Percentiles rank a stretch among this genome's conserved stretches.
phyloP scores from a whole-genome alignment of 192 early-diverging fungal genomes.

The Umbelopsis ramanniana region DNA sequence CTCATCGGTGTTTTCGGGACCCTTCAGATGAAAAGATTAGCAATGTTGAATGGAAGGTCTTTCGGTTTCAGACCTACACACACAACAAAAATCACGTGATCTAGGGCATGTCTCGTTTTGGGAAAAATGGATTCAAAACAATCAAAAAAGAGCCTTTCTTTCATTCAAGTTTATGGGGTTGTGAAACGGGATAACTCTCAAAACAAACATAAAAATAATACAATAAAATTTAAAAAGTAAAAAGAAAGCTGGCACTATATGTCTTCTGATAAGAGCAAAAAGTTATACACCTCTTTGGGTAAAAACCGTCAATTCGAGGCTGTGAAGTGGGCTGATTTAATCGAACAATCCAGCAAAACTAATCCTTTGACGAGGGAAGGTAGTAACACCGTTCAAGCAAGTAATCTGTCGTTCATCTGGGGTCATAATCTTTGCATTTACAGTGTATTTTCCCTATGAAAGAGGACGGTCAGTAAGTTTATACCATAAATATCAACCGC shows the following conservation, averaged over 20 bases:
- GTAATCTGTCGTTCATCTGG: slow-evolving; percentile 44
- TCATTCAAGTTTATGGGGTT: no score
- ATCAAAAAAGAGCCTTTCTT: no score
- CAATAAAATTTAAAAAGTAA: no score
- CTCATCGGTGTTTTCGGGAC: slow-evolving; percentile 52
- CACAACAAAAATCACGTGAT: no score
- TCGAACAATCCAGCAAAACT: background rate
- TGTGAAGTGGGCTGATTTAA: background rate
- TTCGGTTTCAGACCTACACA: background rate
- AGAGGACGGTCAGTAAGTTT: no score
- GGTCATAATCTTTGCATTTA: slow-evolving; percentile 47
- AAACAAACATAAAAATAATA: no score
- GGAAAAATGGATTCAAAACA: no score
- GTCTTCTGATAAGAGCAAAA: no score
- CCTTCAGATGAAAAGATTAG: background rate
- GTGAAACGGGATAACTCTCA: no score
- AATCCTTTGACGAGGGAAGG: slow-evolving; percentile 35
- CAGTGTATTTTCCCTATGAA: slow-evolving; percentile 57
- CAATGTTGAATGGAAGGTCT: background rate
- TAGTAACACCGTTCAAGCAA: slow-evolving; percentile 48
- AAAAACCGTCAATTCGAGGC: background rate
- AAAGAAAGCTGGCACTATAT: no score
- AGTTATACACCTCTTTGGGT: no score
- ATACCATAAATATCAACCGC: background rate
- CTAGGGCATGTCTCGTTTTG: no score